Evolutionary conservation across 2,329 filamentous ascomycete genomes (phyloP).

Genomic region (Fusarium sp.): DNA sequence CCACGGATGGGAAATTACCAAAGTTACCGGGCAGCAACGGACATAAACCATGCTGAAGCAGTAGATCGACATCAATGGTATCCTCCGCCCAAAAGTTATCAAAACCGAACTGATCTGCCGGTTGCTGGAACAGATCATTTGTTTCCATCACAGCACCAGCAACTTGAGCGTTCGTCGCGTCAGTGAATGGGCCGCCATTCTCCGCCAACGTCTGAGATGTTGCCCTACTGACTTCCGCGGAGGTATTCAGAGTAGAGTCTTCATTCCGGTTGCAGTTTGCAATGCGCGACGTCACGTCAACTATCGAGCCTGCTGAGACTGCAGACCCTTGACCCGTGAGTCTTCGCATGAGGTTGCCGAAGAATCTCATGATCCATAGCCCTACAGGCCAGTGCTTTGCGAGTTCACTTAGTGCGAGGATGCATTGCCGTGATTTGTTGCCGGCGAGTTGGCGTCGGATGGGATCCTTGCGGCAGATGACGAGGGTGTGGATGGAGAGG

Average conservation of each 20-base stretch:
- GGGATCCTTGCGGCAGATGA: slow-evolving; percentile 25
- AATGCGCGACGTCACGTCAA: slow-evolving; percentile 20
- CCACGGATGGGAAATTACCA: neutral
- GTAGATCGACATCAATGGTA: slow-evolving; percentile 22
- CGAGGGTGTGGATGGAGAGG: slow-evolving; percentile 35
- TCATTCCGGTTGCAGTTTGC: neutral
- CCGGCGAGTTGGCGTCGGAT: slow-evolving; percentile 32
- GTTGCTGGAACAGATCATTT: neutral
- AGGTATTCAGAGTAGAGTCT: neutral
- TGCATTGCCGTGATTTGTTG: slow-evolving; percentile 39
- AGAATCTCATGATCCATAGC: slow-evolving; percentile 32
- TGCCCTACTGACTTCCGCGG: rapidly evolving
- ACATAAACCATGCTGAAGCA: slow-evolving; percentile 20
- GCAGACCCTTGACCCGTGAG: slow-evolving; percentile 26
- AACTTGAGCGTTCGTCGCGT: neutral
- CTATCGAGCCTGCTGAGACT: slow-evolving; percentile 5
- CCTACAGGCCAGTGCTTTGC: slow-evolving; percentile 35
- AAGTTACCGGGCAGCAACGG: slow-evolving; percentile 19
- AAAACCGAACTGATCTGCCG: neutral
- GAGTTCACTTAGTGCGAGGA: slow-evolving; percentile 29
- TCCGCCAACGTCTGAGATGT: neutral
- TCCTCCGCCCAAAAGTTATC: slow-evolving; percentile 22
- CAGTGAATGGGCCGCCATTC: neutral
- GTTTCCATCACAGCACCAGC: neutral
- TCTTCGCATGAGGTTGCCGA: slow-evolving; percentile 29